phyloP scores from a whole-genome alignment of 352 stramenopile species.

The Phytophthora ramorum region DNA sequence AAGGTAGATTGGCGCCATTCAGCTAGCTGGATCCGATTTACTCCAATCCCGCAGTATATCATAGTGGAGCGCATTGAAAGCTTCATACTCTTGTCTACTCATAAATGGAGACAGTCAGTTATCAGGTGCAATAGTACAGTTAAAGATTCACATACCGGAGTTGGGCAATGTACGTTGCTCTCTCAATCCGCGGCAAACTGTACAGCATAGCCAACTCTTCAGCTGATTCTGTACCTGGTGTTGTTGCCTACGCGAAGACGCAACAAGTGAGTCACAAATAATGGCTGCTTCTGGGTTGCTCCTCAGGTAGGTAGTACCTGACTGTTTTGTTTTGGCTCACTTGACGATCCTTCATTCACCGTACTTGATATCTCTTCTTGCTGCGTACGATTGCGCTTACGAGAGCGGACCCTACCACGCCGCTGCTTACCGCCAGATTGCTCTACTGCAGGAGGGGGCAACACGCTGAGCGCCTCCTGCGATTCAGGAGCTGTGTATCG shows the following conservation, averaged over 20 bases:
- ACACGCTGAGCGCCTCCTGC: constrained; percentile 1
- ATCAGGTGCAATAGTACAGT: neutral
- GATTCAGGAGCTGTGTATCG: neutral
- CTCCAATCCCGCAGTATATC: constrained; percentile 58
- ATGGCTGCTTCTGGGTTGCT: neutral
- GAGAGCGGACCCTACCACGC: constrained; percentile 16
- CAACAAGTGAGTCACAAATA: constrained; percentile 10
- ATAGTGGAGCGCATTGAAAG: constrained; percentile 57
- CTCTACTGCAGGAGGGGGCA: constrained; percentile 6
- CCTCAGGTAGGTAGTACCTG: constrained; percentile 19
- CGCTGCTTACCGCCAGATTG: constrained; percentile 10
- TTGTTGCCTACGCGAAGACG: constrained; percentile 11
- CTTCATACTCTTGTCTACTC: constrained; percentile 50
- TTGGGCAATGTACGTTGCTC: constrained; percentile 40
- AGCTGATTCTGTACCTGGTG: constrained; percentile 5
- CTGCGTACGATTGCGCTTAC: constrained; percentile 14
- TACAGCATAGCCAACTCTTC: constrained; percentile 21
- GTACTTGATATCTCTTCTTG: constrained; percentile 11
- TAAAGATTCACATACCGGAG: constrained; percentile 28
- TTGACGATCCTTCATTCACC: neutral
- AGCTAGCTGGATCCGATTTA: constrained; percentile 31
- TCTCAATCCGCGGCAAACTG: constrained; percentile 33
- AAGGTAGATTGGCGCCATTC: neutral
- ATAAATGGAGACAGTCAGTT: neutral
- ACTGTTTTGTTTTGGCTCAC: constrained; percentile 13